These are phyloP conservation scores for Murraya paniculata DNA, from an alignment of 345 rosid species.

Conservation along the genomic window DNA sequence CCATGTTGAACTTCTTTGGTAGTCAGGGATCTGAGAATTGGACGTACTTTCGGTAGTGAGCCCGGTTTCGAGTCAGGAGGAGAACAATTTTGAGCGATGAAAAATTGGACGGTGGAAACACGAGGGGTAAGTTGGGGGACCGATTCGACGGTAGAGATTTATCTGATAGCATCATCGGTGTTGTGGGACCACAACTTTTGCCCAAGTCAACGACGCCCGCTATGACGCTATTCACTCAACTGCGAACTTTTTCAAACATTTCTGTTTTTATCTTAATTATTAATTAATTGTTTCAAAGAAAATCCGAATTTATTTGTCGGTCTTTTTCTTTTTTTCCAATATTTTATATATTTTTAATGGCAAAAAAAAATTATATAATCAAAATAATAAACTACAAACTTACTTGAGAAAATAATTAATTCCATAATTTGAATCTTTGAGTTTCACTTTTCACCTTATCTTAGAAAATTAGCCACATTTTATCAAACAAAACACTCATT, in stretches of 20 bases:
- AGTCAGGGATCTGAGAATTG: not conserved
- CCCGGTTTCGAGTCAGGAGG: not conserved
- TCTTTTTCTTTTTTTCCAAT: not conserved
- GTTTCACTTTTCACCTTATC: too few relatives aligned
- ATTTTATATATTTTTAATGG: not conserved
- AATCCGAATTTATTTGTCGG: not conserved
- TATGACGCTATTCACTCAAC: not conserved
- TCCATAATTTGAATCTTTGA: too few relatives aligned
- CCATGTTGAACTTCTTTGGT: not conserved
- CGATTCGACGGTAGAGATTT: too few relatives aligned
- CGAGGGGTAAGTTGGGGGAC: too few relatives aligned
- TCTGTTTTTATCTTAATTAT: too few relatives aligned
- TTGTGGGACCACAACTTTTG: not conserved
- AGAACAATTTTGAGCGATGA: not conserved
- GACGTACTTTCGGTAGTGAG: not conserved
- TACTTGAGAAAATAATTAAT: too few relatives aligned
- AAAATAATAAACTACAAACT: too few relatives aligned
- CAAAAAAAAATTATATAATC: too few relatives aligned
- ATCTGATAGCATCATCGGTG: too few relatives aligned
- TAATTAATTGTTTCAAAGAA: not conserved
- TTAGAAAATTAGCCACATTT: too few relatives aligned
- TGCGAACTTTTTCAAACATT: not conserved
- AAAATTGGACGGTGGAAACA: not conserved
- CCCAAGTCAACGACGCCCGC: not conserved
- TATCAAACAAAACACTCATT: too few relatives aligned